Base-by-base conservation (phyloP, 164 flowering plant species). In the Litsea cubeba region DNA sequence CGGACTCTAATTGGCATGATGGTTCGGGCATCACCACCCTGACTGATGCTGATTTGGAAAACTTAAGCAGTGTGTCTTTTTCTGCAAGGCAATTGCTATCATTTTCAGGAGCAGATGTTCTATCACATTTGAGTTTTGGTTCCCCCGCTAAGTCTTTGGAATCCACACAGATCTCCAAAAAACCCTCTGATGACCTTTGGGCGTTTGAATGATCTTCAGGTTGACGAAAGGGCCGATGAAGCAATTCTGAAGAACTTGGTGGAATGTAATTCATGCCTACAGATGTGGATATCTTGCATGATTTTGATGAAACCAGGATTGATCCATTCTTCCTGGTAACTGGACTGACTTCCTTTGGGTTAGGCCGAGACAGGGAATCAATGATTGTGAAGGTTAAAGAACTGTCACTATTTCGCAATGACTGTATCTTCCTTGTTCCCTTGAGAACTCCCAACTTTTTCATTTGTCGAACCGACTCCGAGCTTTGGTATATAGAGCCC, bases 401-500 rank as follows among this genome's bases (percentile, higher is more conserved):
- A 71, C 74, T 73, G 46, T 84, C 85, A 82, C 79, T 80, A 8
- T 75, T 76, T 72, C 71, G 72, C 0, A 92, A 85, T 51, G 85
- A 65, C 71, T 88, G 90, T 46, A 86, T 86, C 51, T 90, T 91
- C 66, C 77, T 83, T 81, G 90, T 87, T 25, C 75, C 84, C 60
- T 54, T 54, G n/a, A 14, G 18, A 20, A 54, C 60, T 54, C n/a
- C 60, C 60, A 54, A 14, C 60, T 54, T 54, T 73, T 85, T 86
- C 82, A 81, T 77, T 62, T 76, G 78, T 32, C 80, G 79, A 10
- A 85, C 79, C 70, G 85, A 87, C 24, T 79, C 77, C 1, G 97
- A 91, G 81, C 84, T 86, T 77, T 87, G 91, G 79, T 91, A 92
- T 1, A 88, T 76, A 17, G 95, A 92, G 77, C 89, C 93, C 76